phyloP scores from a whole-genome alignment of 176 grass and related monocot species.

The Oryza coarctata region DNA sequence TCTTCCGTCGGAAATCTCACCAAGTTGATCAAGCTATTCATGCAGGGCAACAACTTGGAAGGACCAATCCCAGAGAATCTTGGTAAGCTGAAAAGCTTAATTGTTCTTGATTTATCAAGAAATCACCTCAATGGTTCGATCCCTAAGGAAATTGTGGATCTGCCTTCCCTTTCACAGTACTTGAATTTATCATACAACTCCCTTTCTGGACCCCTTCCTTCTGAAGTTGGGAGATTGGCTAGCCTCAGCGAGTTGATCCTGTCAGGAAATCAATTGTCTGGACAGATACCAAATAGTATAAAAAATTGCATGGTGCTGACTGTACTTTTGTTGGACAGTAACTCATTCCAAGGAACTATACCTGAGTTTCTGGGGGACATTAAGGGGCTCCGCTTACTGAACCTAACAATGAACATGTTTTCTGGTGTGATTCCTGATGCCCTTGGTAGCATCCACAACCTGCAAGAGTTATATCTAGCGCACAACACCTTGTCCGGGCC shows the following conservation, averaged over 20 bases:
- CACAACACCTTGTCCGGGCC: constrained; percentile 42
- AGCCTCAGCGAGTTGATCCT: neutral
- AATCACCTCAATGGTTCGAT: constrained; percentile 3
- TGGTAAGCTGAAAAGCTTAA: neutral
- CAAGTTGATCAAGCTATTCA: neutral
- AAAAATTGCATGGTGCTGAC: constrained; percentile 25
- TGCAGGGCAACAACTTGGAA: neutral
- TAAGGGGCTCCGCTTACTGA: constrained; percentile 22
- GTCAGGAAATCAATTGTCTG: constrained; percentile 39
- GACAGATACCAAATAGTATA: constrained; percentile 34
- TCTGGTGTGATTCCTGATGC: constrained; percentile 6
- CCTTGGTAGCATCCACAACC: constrained; percentile 6
- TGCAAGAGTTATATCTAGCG: constrained; percentile 31
- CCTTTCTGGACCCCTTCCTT: constrained; percentile 7
- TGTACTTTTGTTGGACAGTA: constrained; percentile 30
- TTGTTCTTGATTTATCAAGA: neutral
- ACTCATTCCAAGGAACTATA: constrained; percentile 46
- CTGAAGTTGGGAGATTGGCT: neutral
- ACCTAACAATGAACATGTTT: constrained; percentile 38
- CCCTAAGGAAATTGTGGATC: neutral
- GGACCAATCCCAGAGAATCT: neutral
- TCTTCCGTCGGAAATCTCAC: neutral
- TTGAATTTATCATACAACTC: constrained; percentile 28
- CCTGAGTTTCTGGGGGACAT: constrained; percentile 24
- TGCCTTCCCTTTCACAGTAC: neutral